Base-by-base conservation (phyloP, 805 yeast species). In the Schizosaccharomyces cryophilus region DNA sequence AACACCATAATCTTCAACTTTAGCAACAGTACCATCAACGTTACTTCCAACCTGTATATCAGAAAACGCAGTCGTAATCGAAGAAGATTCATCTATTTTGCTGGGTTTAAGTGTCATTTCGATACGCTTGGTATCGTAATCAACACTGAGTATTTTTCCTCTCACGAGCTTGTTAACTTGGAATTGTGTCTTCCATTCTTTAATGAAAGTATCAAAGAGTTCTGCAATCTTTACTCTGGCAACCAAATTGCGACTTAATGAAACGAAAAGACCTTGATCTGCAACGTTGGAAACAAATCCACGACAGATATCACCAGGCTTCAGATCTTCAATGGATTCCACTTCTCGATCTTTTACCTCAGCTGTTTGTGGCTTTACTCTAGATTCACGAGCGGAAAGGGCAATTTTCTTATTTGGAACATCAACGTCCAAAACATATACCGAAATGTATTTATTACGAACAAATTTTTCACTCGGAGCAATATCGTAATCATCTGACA, bases 1-100 rank as follows among this genome's bases (percentile, higher is more conserved):
- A 2, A 87, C 95, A 74, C 98, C 98, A 69, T 83, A 90, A 58
- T 86, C 95, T 42, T 88, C 82, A 29, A 83, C 85, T 63, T 79
- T 79, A 69, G 80, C 82, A 55, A 90, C 83, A 2, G 82, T 73
- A 69, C 96, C 98, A 68, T 84, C 90, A 66, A 74, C 80, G 38
- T 83, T 73, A 31, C 83, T 85, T 61, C 85, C 95, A 60, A 77
- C 81, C 62, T 79, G 72, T 61, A 90, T 74, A 62, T 85, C 93
- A 55, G 78, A 82, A 65, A 84, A 82, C n/a, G 68, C 67, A 7
- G 63, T 62, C 51, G 65, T 60, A 29, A 26, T 48, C 55, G 95
- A 95, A 62, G 79, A 80, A n/a, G 35, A 47, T 19, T 48, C 48
- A 59, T 86, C 80, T 17, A 51, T 29, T 21, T 29, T 21, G 29